Evolutionary conservation across 1,284 basidiomycete species (phyloP).

Genomic region (Sanghuangporus baumii): DNA sequence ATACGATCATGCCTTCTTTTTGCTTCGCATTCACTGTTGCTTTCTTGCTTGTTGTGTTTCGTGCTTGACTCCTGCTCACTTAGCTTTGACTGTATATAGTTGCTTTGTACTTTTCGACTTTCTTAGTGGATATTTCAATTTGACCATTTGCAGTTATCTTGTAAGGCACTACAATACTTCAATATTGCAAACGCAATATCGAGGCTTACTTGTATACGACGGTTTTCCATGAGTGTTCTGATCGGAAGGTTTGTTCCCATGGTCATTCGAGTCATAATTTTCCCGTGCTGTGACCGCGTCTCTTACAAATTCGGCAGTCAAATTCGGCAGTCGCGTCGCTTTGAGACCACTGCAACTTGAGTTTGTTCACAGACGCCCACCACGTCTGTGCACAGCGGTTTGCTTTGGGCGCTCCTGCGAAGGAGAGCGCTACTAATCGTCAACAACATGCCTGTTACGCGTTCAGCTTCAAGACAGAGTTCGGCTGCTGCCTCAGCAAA

Average conservation of each 20-base stretch:
- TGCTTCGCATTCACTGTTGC: no score
- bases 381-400: neutral
- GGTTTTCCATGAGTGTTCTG: no score
- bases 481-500: neutral
- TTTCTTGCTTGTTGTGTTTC: no score
- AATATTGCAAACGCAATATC: no score
- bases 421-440: neutral
- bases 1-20: no score
- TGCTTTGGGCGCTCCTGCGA: neutral
- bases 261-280: neutral
- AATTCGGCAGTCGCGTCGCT: neutral
- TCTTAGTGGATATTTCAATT: no score
- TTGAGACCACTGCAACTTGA: neutral
- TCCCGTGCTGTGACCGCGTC: neutral
- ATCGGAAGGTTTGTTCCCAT: neutral
- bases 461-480: constrained; percentile 6
- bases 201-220: no score
- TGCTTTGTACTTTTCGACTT: no score
- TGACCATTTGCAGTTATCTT: no score
- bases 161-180: no score
- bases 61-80: no score
- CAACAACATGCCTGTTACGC: constrained; percentile 9
- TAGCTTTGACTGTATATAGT: no score
- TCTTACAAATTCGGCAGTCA: neutral
- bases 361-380: neutral